phyloP scores from a whole-genome alignment of 2,329 filamentous ascomycete genomes.

The Verticillium nubilum region DNA sequence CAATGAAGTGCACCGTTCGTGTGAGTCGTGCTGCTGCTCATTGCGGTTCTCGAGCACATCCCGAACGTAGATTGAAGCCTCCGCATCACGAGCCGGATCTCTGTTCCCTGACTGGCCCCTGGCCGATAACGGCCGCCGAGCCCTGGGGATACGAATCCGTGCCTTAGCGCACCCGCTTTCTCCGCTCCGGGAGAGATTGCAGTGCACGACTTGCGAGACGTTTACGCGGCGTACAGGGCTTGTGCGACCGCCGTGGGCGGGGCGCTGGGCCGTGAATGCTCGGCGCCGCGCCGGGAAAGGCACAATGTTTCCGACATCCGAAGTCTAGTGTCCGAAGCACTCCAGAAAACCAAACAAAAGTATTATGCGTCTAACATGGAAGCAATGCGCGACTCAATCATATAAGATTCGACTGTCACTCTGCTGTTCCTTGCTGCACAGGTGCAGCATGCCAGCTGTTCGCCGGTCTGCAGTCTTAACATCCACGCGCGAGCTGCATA shows the following conservation, averaged over 20 bases:
- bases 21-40: too few relatives aligned
- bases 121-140: neutral
- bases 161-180: neutral
- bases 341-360: neutral
- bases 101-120: neutral
- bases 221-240: too few relatives aligned
- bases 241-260: too few relatives aligned
- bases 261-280: too few relatives aligned
- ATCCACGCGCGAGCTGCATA: too few relatives aligned
- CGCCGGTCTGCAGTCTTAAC: too few relatives aligned
- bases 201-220: neutral
- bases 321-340: neutral
- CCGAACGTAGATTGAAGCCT: neutral
- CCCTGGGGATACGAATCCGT: neutral
- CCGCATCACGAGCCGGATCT: neutral
- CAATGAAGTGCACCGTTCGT: too few relatives aligned
- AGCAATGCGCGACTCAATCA: too few relatives aligned
- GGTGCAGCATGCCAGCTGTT: too few relatives aligned
- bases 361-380: neutral
- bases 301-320: neutral
- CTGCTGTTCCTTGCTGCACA: too few relatives aligned
- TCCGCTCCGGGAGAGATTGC: neutral
- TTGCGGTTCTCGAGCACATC: too few relatives aligned
- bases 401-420: too few relatives aligned
- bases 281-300: neutral